phyloP scores from a whole-genome alignment of 2,329 filamentous ascomycete species.

The Cordyceps farinosa region DNA sequence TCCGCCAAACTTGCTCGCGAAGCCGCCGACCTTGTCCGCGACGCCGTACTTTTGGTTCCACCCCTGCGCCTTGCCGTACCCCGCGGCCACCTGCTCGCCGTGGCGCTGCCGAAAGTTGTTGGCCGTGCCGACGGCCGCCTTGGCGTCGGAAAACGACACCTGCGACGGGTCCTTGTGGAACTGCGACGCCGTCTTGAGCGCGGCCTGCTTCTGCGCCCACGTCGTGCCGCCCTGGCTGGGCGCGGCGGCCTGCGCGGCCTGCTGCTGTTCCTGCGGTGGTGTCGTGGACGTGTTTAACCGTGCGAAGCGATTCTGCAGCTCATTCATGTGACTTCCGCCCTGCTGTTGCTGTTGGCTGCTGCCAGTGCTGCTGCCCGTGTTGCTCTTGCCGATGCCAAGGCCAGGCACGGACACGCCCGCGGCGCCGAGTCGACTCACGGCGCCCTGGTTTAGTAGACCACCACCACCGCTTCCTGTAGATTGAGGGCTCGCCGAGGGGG shows the following conservation, averaged over 20 bases:
- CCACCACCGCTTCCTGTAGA: constrained; percentile 30
- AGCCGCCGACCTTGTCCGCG: constrained; percentile 34
- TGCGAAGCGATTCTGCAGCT: constrained; percentile 66
- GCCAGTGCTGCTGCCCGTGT: constrained; percentile 28
- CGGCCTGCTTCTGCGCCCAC: constrained; percentile 62
- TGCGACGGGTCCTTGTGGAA: constrained; percentile 60
- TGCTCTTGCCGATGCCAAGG: constrained; percentile 62
- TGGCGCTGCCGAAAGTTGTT: constrained; percentile 69
- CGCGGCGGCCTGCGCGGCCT: constrained; percentile 21
- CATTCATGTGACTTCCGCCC: constrained; percentile 49
- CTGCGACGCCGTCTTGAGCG: constrained; percentile 56
- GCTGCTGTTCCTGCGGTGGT: constrained; percentile 19
- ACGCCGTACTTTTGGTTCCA: constrained; percentile 62
- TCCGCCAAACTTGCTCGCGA: constrained; percentile 18
- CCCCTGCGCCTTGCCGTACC: constrained; percentile 53
- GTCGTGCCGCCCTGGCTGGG: constrained; percentile 50
- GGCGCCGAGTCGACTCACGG: constrained; percentile 63
- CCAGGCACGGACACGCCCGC: constrained; percentile 77
- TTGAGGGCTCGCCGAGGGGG: constrained; percentile 19
- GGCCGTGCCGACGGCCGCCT: constrained; percentile 55
- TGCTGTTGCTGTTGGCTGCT: constrained; percentile 21
- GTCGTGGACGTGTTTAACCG: constrained; percentile 41
- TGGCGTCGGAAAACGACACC: constrained; percentile 57
- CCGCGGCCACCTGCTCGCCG: constrained; percentile 62
- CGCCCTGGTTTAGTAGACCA: constrained; percentile 48